These are phyloP conservation scores for Ogataea corticis DNA, from an alignment of 805 yeast genomes.

Conservation along the genomic window DNA sequence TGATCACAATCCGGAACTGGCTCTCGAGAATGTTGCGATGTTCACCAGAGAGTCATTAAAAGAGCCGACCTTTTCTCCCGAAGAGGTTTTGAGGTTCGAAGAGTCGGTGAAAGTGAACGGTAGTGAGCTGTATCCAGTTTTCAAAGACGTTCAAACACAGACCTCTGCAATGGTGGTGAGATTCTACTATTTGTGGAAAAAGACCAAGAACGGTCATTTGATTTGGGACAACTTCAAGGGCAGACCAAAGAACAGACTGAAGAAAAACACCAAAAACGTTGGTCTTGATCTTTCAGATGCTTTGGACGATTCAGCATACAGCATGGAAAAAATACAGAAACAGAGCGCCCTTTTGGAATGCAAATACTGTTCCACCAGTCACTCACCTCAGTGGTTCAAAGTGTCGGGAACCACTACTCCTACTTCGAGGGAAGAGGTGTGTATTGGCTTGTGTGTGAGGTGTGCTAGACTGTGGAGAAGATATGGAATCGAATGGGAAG, in stretches of 20 bases:
- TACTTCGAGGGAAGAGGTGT: conserved; percentile 34
- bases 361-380: conserved; percentile 64
- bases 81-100: conserved; percentile 71
- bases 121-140: conserved; percentile 75
- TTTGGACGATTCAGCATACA: conserved; percentile 73
- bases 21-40: conserved; percentile 45
- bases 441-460: conserved; percentile 72
- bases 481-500: conserved; percentile 85
- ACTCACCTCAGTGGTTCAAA: conserved; percentile 65
- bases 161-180: conserved; percentile 78
- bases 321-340: conserved; percentile 47
- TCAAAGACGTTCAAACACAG: conserved; percentile 69
- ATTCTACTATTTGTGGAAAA: conserved; percentile 90
- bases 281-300: conserved; percentile 49
- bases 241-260: conserved; percentile 56
- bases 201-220: conserved; percentile 67
- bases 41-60: conserved; percentile 59
- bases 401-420: conserved; percentile 60
- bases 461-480: conserved; percentile 93
- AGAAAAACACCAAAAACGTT: conserved; percentile 41
- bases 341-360: conserved; percentile 53
- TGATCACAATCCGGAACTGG: conserved; percentile 50
- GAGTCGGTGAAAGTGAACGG: conserved; percentile 72
- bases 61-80: conserved; percentile 74
- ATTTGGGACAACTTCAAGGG: conserved; percentile 87